Evolutionary conservation across 1,284 basidiomycete species (phyloP).

Genomic region (Malassezia nana): DNA sequence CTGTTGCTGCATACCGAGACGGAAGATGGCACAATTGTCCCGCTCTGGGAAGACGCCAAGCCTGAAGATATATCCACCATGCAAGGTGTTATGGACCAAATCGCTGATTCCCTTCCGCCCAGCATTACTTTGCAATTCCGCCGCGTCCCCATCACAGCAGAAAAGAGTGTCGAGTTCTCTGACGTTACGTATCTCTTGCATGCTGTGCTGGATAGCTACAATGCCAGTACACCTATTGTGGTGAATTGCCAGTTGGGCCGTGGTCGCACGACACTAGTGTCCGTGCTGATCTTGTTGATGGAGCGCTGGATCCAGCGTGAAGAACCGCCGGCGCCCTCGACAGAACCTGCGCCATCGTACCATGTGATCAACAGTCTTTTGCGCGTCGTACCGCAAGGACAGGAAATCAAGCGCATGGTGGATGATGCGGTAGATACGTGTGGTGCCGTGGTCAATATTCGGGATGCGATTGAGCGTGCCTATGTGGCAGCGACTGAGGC

Average conservation of each 20-base stretch:
- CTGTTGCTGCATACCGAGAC: conserved; percentile 84
- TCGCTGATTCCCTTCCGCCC: conserved; percentile 26
- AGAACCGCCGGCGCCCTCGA: background rate
- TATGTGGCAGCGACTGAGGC: conserved; percentile 64
- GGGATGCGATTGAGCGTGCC: conserved; percentile 78
- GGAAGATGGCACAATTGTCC: conserved; percentile 75
- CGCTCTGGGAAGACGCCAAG: conserved; percentile 85
- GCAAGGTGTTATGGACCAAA: conserved; percentile 70
- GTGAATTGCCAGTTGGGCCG: conserved; percentile 93
- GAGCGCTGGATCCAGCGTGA: conserved; percentile 11
- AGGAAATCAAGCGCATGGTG: conserved; percentile 72
- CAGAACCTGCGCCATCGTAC: conserved; percentile 22
- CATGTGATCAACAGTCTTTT: conserved; percentile 68
- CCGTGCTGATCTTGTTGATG: conserved; percentile 68
- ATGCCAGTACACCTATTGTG: conserved; percentile 66
- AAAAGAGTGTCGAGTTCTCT: conserved; percentile 50
- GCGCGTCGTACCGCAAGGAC: conserved; percentile 81
- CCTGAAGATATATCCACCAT: conserved; percentile 70
- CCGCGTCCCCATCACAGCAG: conserved; percentile 78
- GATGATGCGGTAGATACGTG: conserved; percentile 87
- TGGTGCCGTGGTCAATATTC: conserved; percentile 63
- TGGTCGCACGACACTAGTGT: conserved; percentile 81
- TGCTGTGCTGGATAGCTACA: conserved; percentile 65
- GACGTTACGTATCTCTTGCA: conserved; percentile 59
- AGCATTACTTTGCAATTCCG: conserved; percentile 63